These are phyloP conservation scores for Camelina laxa DNA, from an alignment of 345 rosid species.

Conservation along the genomic window DNA sequence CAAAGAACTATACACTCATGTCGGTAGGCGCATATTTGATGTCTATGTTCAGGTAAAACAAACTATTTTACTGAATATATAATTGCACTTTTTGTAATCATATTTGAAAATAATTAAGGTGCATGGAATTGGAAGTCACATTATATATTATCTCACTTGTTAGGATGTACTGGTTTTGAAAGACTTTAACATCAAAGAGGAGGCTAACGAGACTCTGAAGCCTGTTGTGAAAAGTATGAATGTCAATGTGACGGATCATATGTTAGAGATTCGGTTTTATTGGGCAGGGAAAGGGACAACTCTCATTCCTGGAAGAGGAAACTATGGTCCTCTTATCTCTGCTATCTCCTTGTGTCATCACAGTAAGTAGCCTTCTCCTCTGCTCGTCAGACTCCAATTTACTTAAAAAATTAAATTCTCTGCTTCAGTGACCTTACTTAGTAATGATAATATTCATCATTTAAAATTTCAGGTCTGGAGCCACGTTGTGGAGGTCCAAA, in stretches of 20 bases:
- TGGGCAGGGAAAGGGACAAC: conserved; percentile 68
- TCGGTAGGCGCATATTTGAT: conserved; percentile 65
- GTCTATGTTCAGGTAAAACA: conserved; percentile 56
- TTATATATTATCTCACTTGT: too few species aligned
- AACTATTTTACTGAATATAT: background rate
- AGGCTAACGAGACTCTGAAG: conserved; percentile 48
- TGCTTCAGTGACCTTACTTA: background rate
- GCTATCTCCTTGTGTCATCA: conserved; percentile 56
- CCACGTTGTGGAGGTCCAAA: conserved; percentile 16
- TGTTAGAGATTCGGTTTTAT: conserved; percentile 57
- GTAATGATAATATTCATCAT: background rate
- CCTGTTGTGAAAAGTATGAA: conserved; percentile 13
- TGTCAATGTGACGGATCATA: conserved; percentile 43
- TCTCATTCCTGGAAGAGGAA: conserved; percentile 48
- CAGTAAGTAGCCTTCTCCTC: conserved; percentile 34
- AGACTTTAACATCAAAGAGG: conserved; percentile 59
- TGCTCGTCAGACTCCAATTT: background rate
- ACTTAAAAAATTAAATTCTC: background rate
- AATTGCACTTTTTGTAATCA: background rate
- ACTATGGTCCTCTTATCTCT: conserved; percentile 69
- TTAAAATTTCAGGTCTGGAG: conserved; percentile 5
- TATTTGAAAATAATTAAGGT: background rate
- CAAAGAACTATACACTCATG: conserved; percentile 42
- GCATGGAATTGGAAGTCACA: background rate
- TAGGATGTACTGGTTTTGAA: conserved; percentile 34